Percentiles rank a stretch among this genome's conserved stretches.
These are phyloP conservation scores for Ogataea sp. DNA, from an alignment of 805 yeast species.

Conservation along the genomic window DNA sequence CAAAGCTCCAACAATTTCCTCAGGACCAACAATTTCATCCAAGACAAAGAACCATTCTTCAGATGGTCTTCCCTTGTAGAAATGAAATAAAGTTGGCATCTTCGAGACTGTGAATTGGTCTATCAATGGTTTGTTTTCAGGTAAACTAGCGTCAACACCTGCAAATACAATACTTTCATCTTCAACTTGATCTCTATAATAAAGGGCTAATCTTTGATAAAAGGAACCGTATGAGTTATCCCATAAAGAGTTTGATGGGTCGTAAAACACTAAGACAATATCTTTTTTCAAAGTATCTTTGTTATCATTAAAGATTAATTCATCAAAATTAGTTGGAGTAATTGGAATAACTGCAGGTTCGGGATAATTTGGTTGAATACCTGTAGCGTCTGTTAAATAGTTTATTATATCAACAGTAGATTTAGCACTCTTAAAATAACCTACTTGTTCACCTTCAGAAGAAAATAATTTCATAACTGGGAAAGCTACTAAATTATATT, in stretches of 20 bases:
- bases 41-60: constrained; percentile 6
- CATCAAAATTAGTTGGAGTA: constrained; percentile 8
- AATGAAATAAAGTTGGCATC: constrained; percentile 24
- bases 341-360: constrained; percentile 10
- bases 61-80: constrained; percentile 10
- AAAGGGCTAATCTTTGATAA: constrained; percentile 22
- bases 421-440: constrained; percentile 25
- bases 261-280: constrained; percentile 24
- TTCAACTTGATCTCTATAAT: constrained; percentile 14
- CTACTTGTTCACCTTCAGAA: constrained; percentile 31
- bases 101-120: constrained; percentile 18
- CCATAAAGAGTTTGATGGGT: constrained; percentile 30
- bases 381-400: constrained; percentile 24
- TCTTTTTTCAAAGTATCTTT: constrained; percentile 7
- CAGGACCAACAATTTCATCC: constrained; percentile 17
- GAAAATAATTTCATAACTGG: constrained; percentile 43
- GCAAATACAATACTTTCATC: constrained; percentile 17
- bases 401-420: constrained; percentile 23
- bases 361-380: constrained; percentile 26
- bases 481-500: constrained; percentile 34
- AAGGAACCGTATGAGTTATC: constrained; percentile 22
- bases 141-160: constrained; percentile 25
- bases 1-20: constrained; percentile 19
- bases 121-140: constrained; percentile 18
- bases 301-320: constrained; percentile 4